A percentile compares a stretch with the other conserved stretches of the same genome.
Conservation (phyloP, 2,329 filamentous ascomycete genomes). For the Hysterium pulicare region DNA sequence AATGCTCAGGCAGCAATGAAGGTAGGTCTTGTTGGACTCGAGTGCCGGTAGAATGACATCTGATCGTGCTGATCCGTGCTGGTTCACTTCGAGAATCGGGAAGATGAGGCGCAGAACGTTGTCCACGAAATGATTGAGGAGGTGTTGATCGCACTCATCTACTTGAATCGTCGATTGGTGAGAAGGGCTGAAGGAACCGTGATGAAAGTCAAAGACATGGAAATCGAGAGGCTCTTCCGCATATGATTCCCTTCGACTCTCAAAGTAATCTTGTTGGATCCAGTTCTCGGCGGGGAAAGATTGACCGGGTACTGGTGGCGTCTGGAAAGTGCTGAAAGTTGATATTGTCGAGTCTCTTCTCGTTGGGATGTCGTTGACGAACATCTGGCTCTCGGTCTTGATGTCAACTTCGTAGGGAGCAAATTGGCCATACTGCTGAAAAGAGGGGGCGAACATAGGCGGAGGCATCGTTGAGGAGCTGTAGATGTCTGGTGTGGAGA, state of each 20-base stretch:
- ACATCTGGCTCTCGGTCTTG: constrained; percentile 92
- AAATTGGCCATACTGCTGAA: constrained; percentile 56
- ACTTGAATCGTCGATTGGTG: constrained; percentile 75
- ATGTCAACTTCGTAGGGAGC: constrained; percentile 91
- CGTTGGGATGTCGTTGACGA: constrained; percentile 84
- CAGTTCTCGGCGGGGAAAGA: constrained; percentile 67
- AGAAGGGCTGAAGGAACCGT: constrained; percentile 58
- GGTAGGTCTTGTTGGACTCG: constrained; percentile 86
- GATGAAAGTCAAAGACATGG: constrained; percentile 79
- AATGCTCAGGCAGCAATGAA: constrained; percentile 93
- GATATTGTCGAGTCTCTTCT: constrained; percentile 83
- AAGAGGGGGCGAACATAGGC: constrained; percentile 42
- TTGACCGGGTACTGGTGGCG: constrained; percentile 68
- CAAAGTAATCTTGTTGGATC: constrained; percentile 68
- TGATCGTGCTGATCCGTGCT: constrained; percentile 75
- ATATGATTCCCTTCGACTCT: constrained; percentile 66
- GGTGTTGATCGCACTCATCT: constrained; percentile 79
- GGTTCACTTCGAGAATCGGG: constrained; percentile 85
- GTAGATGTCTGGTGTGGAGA: constrained; percentile 55
- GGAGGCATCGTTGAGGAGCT: constrained; percentile 57
- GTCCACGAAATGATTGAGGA: constrained; percentile 88
- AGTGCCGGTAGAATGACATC: constrained; percentile 84
- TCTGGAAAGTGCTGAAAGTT: constrained; percentile 87
- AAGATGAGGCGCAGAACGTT: constrained; percentile 86
- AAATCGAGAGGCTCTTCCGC: constrained; percentile 57